A percentile compares a stretch with the other conserved stretches of the same genome.
phyloP scores from a whole-genome alignment of 169 alveolate species.

The Plasmodium coatneyi region DNA sequence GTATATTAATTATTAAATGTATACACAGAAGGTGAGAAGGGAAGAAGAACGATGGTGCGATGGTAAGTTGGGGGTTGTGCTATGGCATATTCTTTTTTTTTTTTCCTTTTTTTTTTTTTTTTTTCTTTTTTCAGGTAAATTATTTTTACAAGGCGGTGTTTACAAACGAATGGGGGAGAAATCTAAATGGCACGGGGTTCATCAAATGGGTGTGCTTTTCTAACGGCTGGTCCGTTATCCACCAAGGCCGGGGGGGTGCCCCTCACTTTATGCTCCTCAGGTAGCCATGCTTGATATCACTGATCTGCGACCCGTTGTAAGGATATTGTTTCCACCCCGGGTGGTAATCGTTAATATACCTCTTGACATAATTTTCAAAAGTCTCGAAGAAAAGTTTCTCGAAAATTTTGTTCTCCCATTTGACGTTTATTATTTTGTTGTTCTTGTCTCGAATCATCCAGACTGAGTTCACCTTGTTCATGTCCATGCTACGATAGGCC shows the following conservation, averaged over 20 bases:
- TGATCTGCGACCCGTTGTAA: conserved; percentile 33
- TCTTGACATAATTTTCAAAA: conserved; percentile 81
- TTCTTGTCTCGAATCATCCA: conserved; percentile 86
- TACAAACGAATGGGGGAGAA: not conserved
- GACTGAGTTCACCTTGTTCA: conserved; percentile 77
- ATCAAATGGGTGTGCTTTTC: not conserved
- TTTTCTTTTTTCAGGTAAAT: not conserved
- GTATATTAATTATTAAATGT: no score
- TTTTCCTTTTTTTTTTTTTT: not conserved
- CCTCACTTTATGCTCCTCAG: conserved; percentile 14
- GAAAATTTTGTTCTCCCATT: conserved; percentile 85
- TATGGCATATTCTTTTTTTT: not conserved
- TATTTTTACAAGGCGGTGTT: not conserved
- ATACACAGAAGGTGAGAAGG: no score
- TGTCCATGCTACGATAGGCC: conserved; percentile 58
- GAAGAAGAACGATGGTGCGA: no score
- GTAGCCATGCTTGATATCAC: conserved; percentile 22
- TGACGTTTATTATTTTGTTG: conserved; percentile 83
- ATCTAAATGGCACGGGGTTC: not conserved
- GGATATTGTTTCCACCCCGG: conserved; percentile 81
- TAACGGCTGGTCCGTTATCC: not conserved
- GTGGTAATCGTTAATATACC: conserved; percentile 74
- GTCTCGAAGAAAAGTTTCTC: conserved; percentile 84
- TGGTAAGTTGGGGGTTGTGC: no score
- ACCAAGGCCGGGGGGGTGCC: not conserved